Evolutionary conservation across 1,284 basidiomycete species (phyloP).

Genomic region (Irpex sp.): DNA sequence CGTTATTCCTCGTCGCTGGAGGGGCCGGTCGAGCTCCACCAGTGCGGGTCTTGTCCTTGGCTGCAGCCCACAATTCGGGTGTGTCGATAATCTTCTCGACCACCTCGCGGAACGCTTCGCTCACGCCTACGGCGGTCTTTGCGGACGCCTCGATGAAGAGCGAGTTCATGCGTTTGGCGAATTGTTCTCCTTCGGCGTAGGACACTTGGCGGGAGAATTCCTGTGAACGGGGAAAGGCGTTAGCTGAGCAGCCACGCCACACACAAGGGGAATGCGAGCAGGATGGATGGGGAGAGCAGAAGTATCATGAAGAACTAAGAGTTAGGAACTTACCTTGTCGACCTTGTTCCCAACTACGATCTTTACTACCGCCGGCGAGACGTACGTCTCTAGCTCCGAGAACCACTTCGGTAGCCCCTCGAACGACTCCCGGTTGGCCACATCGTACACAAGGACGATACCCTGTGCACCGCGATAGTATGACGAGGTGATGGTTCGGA

Average conservation of each 20-base stretch:
- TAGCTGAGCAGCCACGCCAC: not conserved
- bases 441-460: slow-evolving; percentile 94
- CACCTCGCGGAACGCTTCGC: slow-evolving; percentile 78
- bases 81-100: slow-evolving; percentile 56
- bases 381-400: slow-evolving; percentile 92
- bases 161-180: slow-evolving; percentile 79
- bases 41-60: not conserved
- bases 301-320: not conserved
- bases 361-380: slow-evolving; percentile 85
- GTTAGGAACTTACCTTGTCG: slow-evolving; percentile 66
- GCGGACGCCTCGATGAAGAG: slow-evolving; percentile 88
- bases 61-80: slow-evolving; percentile 57
- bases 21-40: slow-evolving; percentile 7
- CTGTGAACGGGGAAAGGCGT: slow-evolving; percentile 32
- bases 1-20: not conserved
- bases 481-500: slow-evolving; percentile 86
- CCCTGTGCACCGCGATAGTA: slow-evolving; percentile 95
- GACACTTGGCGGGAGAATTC: slow-evolving; percentile 89
- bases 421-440: slow-evolving; percentile 87
- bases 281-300: not conserved
- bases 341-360: slow-evolving; percentile 96
- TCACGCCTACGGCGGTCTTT: slow-evolving; percentile 81
- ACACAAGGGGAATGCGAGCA: not conserved
- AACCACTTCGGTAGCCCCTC: slow-evolving; percentile 93
- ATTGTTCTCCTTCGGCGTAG: slow-evolving; percentile 74